Percentiles rank a stretch among this genome's conserved stretches.
phyloP scores from a whole-genome alignment of 495 filamentous ascomycete genomes.

The Penicillium odoratum region DNA sequence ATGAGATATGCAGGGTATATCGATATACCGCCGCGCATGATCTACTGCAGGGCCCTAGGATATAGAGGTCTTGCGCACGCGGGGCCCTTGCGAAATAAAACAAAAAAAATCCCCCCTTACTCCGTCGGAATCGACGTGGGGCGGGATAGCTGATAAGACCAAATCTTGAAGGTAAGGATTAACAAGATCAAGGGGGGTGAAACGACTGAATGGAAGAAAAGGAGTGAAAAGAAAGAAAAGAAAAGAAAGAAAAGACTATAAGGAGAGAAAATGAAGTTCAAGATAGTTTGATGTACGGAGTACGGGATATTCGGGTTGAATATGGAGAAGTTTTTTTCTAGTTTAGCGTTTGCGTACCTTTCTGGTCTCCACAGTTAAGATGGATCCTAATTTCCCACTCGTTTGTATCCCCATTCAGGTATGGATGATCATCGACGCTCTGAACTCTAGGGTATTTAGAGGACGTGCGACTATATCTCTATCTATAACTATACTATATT shows the following conservation, averaged over 20 bases:
- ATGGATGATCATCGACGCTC: not conserved
- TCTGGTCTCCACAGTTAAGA: slow-evolving; percentile 17
- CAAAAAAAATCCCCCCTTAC: slow-evolving; percentile 22
- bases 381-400: slow-evolving; percentile 28
- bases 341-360: slow-evolving; percentile 20
- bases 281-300: not conserved
- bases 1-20: slow-evolving; percentile 18
- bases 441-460: not conserved
- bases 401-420: slow-evolving; percentile 17
- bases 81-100: slow-evolving; percentile 7
- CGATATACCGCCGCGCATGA: slow-evolving; percentile 21
- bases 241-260: slow-evolving; percentile 13
- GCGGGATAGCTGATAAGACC: slow-evolving; percentile 15
- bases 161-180: slow-evolving; percentile 6
- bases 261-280: not conserved
- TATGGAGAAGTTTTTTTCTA: slow-evolving; percentile 4
- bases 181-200: slow-evolving; percentile 1
- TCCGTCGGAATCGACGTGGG: slow-evolving; percentile 4
- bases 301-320: slow-evolving; percentile 1
- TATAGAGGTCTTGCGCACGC: not conserved
- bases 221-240: not conserved
- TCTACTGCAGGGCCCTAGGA: slow-evolving; percentile 14
- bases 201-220: slow-evolving; percentile 2
- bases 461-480: not conserved
- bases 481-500: not conserved